Percentiles rank a stretch among this genome's conserved stretches.
Conservation (phyloP, 2,329 filamentous ascomycete species). For the Berkeleyomyces rouxiae region DNA sequence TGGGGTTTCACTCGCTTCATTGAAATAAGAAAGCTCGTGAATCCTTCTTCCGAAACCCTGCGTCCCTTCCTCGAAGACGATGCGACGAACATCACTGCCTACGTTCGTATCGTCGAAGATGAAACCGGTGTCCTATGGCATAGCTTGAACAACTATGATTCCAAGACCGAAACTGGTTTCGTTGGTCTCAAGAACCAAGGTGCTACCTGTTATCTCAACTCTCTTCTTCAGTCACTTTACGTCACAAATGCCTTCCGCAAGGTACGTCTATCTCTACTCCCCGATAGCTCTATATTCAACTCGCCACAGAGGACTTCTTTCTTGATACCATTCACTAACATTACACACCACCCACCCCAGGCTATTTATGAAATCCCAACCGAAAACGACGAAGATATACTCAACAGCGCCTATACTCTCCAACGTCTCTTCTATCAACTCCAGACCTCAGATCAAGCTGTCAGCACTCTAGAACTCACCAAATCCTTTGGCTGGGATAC, state of each 20-base stretch:
- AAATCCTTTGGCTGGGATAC: conserved; percentile 98
- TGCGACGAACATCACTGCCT: conserved; percentile 63
- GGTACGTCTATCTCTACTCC: conserved; percentile 26
- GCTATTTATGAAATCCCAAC: conserved; percentile 97
- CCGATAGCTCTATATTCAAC: not conserved
- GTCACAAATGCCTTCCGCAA: conserved; percentile 90
- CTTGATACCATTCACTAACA: not conserved
- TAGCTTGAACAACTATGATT: conserved; percentile 88
- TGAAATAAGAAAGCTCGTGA: conserved; percentile 74
- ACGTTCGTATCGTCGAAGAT: conserved; percentile 66
- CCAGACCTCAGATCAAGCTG: conserved; percentile 69
- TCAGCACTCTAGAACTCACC: conserved; percentile 83
- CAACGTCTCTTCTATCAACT: conserved; percentile 90
- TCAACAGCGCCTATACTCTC: conserved; percentile 83
- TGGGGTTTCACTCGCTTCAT: conserved; percentile 98
- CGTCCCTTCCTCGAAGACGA: conserved; percentile 66
- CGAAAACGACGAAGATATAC: conserved; percentile 59
- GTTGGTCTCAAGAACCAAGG: conserved; percentile 95
- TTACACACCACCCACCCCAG: conserved; percentile 25
- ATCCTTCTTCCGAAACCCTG: conserved; percentile 51
- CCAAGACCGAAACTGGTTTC: conserved; percentile 97
- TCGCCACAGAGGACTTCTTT: not conserved
- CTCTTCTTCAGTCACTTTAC: conserved; percentile 66
- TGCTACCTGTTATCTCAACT: conserved; percentile 79
- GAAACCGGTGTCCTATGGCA: conserved; percentile 83